Evolutionary conservation across 2,329 filamentous ascomycete genomes (phyloP).

Genomic region (Penicillium sp.): DNA sequence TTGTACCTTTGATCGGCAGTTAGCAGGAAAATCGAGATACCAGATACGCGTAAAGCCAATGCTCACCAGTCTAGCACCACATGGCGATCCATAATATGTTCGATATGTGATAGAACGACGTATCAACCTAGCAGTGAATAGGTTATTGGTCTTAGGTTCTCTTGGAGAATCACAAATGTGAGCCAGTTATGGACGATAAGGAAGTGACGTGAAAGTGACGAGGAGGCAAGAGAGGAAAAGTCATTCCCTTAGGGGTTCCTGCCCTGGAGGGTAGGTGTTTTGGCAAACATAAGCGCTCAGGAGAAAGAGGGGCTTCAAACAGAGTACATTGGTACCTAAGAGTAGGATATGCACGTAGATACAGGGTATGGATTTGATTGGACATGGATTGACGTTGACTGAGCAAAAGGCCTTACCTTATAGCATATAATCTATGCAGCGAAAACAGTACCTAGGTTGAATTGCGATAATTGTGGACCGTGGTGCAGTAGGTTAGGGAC

Average conservation of each 20-base stretch:
- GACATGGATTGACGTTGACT: not conserved
- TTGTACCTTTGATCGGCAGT: constrained; percentile 1
- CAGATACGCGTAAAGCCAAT: not conserved
- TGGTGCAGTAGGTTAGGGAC: too few relatives aligned
- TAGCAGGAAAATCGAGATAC: not conserved
- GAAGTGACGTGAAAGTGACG: not conserved
- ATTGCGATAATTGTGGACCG: too few relatives aligned
- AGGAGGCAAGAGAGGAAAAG: too few relatives aligned
- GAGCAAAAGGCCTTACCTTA: not conserved
- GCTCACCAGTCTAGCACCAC: constrained; percentile 1
- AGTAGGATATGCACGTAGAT: too few relatives aligned
- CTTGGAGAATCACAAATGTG: too few relatives aligned
- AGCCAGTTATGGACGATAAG: not conserved
- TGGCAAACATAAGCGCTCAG: too few relatives aligned
- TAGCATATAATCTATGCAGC: too few relatives aligned
- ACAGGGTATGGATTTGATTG: too few relatives aligned
- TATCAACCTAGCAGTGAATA: not conserved
- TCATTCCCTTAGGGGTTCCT: too few relatives aligned
- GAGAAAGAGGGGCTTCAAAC: constrained; percentile 1
- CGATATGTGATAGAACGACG: not conserved
- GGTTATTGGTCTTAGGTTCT: not conserved
- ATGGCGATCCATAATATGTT: not conserved
- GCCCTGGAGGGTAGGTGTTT: too few relatives aligned
- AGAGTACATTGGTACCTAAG: not conserved
- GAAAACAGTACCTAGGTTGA: too few relatives aligned